A percentile compares a stretch with the other conserved stretches of the same genome.
These are phyloP conservation scores for Suillus sp. DNA, from an alignment of 768 basidiomycete species.

Conservation along the genomic window DNA sequence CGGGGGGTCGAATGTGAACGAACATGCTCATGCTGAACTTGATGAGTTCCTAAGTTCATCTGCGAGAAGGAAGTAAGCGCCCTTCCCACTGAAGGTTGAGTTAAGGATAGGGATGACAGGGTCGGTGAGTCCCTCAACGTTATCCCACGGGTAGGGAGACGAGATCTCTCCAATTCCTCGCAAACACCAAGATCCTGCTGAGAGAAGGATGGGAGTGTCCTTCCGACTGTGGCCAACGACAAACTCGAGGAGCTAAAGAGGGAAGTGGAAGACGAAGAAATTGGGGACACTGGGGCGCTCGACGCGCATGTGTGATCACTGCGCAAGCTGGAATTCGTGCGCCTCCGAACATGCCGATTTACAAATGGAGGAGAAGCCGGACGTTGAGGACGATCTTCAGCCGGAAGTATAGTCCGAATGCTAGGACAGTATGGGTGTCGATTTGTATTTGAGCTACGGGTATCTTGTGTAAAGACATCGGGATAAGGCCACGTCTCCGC, in stretches of 20 bases:
- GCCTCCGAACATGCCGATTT: slow-evolving; percentile 35
- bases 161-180: slow-evolving; percentile 27
- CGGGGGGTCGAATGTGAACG: slow-evolving; percentile 9
- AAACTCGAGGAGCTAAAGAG: slow-evolving; percentile 28
- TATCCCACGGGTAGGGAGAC: slow-evolving; percentile 18
- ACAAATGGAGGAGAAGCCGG: slow-evolving; percentile 39
- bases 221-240: slow-evolving; percentile 23
- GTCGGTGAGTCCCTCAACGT: slow-evolving; percentile 15
- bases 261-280: slow-evolving; percentile 29
- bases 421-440: slow-evolving; percentile 6
- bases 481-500: slow-evolving; percentile 7
- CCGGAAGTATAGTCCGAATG: not conserved
- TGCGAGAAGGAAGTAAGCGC: slow-evolving; percentile 10
- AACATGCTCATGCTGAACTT: slow-evolving; percentile 2
- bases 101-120: slow-evolving; percentile 2
- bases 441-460: not conserved
- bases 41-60: slow-evolving; percentile 1
- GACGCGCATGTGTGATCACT: slow-evolving; percentile 30
- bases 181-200: slow-evolving; percentile 19
- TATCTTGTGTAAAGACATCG: not conserved
- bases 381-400: slow-evolving; percentile 14
- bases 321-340: slow-evolving; percentile 33
- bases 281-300: slow-evolving; percentile 36
- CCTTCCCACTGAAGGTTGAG: slow-evolving; percentile 7
- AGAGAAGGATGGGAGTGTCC: slow-evolving; percentile 11